A percentile compares a stretch with the other conserved stretches of the same genome.
phyloP scores from a whole-genome alignment of 352 stramenopile genomes.

The Paralagenidium karlingii region DNA sequence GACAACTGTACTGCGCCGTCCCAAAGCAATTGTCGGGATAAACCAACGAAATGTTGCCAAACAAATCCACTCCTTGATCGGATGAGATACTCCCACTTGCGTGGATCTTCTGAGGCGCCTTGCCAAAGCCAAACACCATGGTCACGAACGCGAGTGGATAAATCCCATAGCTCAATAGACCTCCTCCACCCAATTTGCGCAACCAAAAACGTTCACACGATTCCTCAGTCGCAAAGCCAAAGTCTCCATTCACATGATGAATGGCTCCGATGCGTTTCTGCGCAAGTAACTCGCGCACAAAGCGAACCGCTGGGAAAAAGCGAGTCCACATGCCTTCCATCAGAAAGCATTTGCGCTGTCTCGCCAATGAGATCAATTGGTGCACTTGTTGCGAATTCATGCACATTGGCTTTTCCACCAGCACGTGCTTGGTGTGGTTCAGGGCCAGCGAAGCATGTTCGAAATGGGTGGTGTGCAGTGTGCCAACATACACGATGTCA shows the following conservation, averaged over 20 bases:
- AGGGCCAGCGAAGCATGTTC: conserved; percentile 66
- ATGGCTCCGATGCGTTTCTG: conserved; percentile 49
- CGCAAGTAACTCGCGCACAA: conserved; percentile 39
- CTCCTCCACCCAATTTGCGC: conserved; percentile 56
- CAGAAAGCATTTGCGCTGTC: conserved; percentile 63
- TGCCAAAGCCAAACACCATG: conserved; percentile 31
- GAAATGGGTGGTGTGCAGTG: conserved; percentile 79
- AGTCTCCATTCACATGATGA: conserved; percentile 51
- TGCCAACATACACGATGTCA: conserved; percentile 89
- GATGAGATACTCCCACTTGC: conserved; percentile 31
- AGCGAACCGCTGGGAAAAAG: conserved; percentile 64
- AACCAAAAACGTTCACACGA: conserved; percentile 48
- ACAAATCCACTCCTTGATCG: conserved; percentile 35
- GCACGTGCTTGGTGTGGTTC: conserved; percentile 78
- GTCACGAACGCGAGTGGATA: conserved; percentile 64
- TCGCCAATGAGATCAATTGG: conserved; percentile 44
- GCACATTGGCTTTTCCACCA: conserved; percentile 90
- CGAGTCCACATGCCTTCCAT: conserved; percentile 81
- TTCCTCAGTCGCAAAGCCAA: conserved; percentile 37
- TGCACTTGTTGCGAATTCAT: conserved; percentile 73
- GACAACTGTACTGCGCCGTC: conserved; percentile 39
- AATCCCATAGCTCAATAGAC: conserved; percentile 62
- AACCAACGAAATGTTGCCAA: conserved; percentile 33
- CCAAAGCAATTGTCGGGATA: conserved; percentile 27
- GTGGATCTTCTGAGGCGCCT: conserved; percentile 22